These are phyloP conservation scores for Colletotrichum neosansevieriae DNA, from an alignment of 2,329 filamentous ascomycete species.

Conservation along the genomic window DNA sequence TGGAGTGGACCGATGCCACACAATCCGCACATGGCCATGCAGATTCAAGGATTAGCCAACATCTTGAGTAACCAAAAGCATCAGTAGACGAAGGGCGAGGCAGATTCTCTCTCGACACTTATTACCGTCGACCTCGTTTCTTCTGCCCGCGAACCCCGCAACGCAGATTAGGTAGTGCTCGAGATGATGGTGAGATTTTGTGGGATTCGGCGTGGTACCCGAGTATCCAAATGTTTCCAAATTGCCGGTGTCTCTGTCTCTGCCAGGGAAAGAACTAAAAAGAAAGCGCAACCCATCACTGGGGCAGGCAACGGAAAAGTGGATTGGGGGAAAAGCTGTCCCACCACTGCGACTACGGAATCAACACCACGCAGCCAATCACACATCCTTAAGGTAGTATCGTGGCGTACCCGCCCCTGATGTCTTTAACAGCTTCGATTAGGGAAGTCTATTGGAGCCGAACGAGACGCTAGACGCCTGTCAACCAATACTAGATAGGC, in stretches of 20 bases:
- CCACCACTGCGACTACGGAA: slow-evolving; percentile 8
- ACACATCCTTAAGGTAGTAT: slow-evolving; percentile 9
- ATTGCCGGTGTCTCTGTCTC: slow-evolving; percentile 15
- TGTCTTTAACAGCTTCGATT: slow-evolving; percentile 24
- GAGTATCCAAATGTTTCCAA: not conserved
- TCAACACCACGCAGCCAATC: slow-evolving; percentile 18
- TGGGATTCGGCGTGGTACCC: slow-evolving; percentile 24
- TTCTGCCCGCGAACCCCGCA: not conserved
- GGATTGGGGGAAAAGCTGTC: slow-evolving; percentile 13
- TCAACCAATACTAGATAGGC: not conserved
- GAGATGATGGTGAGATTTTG: slow-evolving; percentile 6
- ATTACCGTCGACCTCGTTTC: not conserved
- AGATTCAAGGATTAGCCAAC: not conserved
- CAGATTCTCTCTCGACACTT: not conserved
- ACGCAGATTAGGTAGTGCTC: not conserved
- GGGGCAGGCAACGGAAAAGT: slow-evolving; percentile 28
- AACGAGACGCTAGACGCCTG: slow-evolving; percentile 1
- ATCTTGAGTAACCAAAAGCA: not conserved
- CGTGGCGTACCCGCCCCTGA: slow-evolving; percentile 14
- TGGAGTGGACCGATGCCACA: slow-evolving; percentile 12
- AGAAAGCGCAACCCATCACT: not conserved
- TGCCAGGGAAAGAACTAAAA: slow-evolving; percentile 6
- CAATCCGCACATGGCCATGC: not conserved
- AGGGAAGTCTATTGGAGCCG: slow-evolving; percentile 10
- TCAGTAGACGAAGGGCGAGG: not conserved